Evolutionary conservation across 139 green algal species (phyloP), one percentile per base, ranked within the genome.

Genomic region (Tetradesmus obliquus): DNA sequence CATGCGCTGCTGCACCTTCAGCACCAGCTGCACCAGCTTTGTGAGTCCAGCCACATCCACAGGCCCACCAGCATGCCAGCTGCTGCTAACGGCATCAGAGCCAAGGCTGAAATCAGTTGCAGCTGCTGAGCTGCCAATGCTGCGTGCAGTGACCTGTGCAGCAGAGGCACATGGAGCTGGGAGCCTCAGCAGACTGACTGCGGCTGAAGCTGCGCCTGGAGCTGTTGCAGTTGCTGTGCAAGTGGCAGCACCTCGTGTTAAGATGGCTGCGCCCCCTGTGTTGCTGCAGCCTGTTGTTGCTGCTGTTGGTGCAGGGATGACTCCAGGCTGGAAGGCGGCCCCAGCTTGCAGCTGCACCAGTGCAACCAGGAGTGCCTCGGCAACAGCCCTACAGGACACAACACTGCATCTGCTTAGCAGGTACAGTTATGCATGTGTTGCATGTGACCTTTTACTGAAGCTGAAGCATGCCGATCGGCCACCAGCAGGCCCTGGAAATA

Each of bases 41-140:
- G 91, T 92, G 55, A 94, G 45, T 88, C 89, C 93, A 19, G 86
- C 87, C 91, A 96, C 90, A 91, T 96, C 92, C 54, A 96, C 87
- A 5, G 92, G 74, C 2, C 74, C 81, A 22, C 72, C 82, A 24
- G 87, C 69, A 90, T 95, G 95, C 94, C 94, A 96, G 13, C 24
- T 58, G 32, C 22, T 22, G 5, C 24, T 57, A 2, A 82, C 55
- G 5, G 80, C 80, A 82, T 92, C 88, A 55, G 88, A 92, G 19
- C 88, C 88, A 10, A 92, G 69, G 71, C 88, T 92, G 88, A 92
- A 88, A 1, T 83, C 88, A 53, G 80, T 86, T 76, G 54, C 74
- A 53, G 60, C 84, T 58, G 86, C 53, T 58, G 79, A 58, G 10
- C 5, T 55, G 24, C 22, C 45, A 72, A 19, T 69, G 20, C 54